Conservation (phyloP, 108 stramenopile species). For the Seminavis robusta region DNA sequence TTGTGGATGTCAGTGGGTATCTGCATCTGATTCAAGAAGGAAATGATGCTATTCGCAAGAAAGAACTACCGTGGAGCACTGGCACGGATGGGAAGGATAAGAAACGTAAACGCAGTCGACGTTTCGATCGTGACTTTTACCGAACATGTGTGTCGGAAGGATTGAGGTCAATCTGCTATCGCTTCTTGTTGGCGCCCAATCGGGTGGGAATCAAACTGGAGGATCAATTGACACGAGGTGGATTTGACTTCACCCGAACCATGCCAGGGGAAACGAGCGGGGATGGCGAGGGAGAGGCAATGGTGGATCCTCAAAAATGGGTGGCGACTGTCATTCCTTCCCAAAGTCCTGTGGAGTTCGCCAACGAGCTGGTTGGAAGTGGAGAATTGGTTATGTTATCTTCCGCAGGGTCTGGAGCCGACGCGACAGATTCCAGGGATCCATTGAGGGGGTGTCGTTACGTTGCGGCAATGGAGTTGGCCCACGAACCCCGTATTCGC, state of each 20-base stretch:
- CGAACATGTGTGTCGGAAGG: conserved; percentile 82
- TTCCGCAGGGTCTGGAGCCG: conserved; percentile 36
- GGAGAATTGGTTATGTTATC: conserved; percentile 78
- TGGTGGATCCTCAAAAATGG: conserved; percentile 68
- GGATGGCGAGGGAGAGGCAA: conserved; percentile 20
- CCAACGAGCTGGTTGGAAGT: conserved; percentile 72
- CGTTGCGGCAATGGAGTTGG: conserved; percentile 87
- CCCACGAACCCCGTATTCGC: conserved; percentile 83
- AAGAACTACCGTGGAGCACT: conserved; percentile 33
- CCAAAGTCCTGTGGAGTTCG: conserved; percentile 58
- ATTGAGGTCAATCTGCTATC: conserved; percentile 66
- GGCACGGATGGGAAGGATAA: conserved; percentile 24
- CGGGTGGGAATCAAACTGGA: conserved; percentile 81
- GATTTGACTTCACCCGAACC: conserved; percentile 61
- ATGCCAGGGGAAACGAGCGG: conserved; percentile 65
- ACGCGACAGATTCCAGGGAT: conserved; percentile 47
- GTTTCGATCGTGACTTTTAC: conserved; percentile 83
- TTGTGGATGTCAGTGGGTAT: conserved; percentile 73
- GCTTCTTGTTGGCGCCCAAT: conserved; percentile 70
- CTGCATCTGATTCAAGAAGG: conserved; percentile 81
- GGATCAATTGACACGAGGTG: conserved; percentile 43
- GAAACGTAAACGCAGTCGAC: conserved; percentile 63
- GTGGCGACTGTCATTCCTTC: conserved; percentile 54
- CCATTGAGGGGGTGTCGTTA: conserved; percentile 80
- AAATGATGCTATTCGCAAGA: conserved; percentile 73